Base-by-base conservation (phyloP, 2,329 filamentous ascomycete genomes). In the Pleomassaria siparia region DNA sequence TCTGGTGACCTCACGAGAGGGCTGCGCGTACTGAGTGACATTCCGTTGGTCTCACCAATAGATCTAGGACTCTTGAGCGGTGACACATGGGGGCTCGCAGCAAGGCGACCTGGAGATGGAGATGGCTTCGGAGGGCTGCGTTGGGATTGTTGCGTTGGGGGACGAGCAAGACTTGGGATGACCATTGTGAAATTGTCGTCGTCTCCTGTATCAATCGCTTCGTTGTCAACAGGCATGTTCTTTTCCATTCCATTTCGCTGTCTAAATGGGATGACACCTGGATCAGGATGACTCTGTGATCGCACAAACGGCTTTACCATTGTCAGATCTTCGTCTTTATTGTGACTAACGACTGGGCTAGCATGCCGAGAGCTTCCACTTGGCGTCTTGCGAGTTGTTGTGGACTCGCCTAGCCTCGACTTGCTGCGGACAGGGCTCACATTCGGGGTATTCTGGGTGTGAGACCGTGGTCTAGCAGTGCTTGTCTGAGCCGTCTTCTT, bases 161-260 rank as follows among this genome's bases (percentile, higher is more conserved):
- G 67, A 20, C 59, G 62, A 18, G 56, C 56, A 43, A 69, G 62
- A 22, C 53, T 73, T 2, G 77, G 77, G 35, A 80, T 66, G 7
- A 79, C 74, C 72, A 79, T 77, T 3, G 76, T 79, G 52, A 79
- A 78, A 43, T 75, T 74, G 25, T 77, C 76, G 13, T 77, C 74
- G 21, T 74, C 74, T 12, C 62, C 67, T 21, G 68, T 7, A 64
- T 72, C 51, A 54, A 65, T 46, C 16, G 56, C 51, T 15, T 63
- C 70, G 46, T 64, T 72, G 45, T 77, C 75, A 25, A 73, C 64
- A 18, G 66, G 67, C 29, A 62, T 62, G 10, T 70, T 70, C 49
- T 70, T 68, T 16, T 71, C 71, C 18, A 73, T 50, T 2, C 63
- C 70, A 22, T 72, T 67, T 37, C 73, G 62, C 46, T 72, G 64